Evolutionary conservation across 768 basidiomycete species (phyloP), one percentile per base, ranked within the genome.

Genomic region (Russula abietina): DNA sequence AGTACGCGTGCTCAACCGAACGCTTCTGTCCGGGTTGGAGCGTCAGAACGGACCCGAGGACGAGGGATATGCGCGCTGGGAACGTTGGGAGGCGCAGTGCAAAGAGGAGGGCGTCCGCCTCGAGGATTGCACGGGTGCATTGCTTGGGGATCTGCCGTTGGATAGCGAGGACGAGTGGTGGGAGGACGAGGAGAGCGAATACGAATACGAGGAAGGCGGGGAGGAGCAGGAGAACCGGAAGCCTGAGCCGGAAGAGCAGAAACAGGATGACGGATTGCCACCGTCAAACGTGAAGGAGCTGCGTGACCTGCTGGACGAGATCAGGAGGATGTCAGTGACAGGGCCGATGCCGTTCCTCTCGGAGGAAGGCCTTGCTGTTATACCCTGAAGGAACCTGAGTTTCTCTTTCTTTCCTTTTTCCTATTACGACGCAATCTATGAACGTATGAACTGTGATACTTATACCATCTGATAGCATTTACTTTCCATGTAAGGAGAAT

Each of bases 91-190:
- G 81, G 77, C 76, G 16, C 75, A 73, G 67, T 86, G 82, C 65
- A 65, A 74, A 0, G 64, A 67, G 22, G 76, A 80, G 70, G 79
- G 81, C 0, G 74, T 90, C 5, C 72, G 85, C 48, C 70, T 91
- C 55, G 88, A 91, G 73, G 89, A 91, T 71, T 91, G 89, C 69
- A 90, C 89, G 0, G 89, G 87, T 0, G 81, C 76, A 14, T 67
- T 77, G 56, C 73, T 91, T 41, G 89, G 89, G 38, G 74, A 68
- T 65, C 70, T 68, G 68, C 76, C 68, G 63, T 60, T 58, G 72
- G 74, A 69, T 45, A 64, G 63, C 32, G 67, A 67, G 57, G 73
- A 54, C 70, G 73, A 55, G 73, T 74, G n/a, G 73, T 73, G 49
- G 65, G 69, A 45, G 65, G 73, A 12, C 12, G 36, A 41, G 66